Evolutionary conservation across 441 rosid genomes (phyloP).

Genomic region (Rhodomyrtus psidioides): DNA sequence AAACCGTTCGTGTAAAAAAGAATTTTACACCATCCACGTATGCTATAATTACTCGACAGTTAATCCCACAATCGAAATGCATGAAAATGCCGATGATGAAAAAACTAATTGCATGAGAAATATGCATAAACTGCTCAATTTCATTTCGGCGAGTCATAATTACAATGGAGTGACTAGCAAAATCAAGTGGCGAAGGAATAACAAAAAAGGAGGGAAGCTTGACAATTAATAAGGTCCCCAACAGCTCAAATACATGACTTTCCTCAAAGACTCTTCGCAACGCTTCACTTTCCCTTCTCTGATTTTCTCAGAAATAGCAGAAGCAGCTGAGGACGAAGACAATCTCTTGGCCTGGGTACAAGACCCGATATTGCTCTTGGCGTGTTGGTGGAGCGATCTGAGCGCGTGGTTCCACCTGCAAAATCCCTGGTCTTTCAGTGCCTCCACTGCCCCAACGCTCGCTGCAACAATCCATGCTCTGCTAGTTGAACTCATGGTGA

Average conservation of each 20-base stretch:
- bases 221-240: constrained; percentile 28
- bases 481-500: constrained; percentile 25
- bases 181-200: background rate
- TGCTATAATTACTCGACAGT: background rate
- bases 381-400: constrained; percentile 11
- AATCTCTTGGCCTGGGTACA: background rate
- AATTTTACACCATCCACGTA: background rate
- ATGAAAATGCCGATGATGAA: background rate
- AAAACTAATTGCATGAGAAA: background rate
- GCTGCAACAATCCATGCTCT: constrained; percentile 46
- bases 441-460: constrained; percentile 32
- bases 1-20: no score
- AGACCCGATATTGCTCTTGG: background rate
- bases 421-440: constrained; percentile 18
- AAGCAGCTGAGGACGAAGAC: background rate
- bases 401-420: constrained; percentile 14
- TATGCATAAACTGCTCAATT: background rate
- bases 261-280: background rate
- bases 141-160: background rate
- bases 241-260: constrained; percentile 5
- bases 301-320: background rate
- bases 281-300: background rate
- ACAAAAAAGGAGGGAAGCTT: constrained; percentile 4
- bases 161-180: background rate
- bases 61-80: background rate